These are phyloP conservation scores for Daldinia caldariorum DNA, from an alignment of 495 filamentous ascomycete species.

Conservation along the genomic window DNA sequence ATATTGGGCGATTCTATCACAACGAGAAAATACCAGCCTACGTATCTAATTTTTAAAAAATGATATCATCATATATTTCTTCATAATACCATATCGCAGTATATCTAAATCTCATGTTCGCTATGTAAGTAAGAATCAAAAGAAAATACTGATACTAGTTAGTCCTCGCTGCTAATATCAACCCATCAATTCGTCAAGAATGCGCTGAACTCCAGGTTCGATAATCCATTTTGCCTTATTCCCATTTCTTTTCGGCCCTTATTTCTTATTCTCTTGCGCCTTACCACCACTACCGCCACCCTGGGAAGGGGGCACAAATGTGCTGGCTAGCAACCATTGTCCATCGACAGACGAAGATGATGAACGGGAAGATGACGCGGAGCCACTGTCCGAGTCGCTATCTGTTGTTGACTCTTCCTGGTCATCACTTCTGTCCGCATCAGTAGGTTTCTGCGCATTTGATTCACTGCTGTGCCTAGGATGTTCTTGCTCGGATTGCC, in stretches of 20 bases:
- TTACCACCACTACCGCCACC: not conserved
- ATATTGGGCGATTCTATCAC: not conserved
- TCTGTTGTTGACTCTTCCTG: constrained; percentile 31
- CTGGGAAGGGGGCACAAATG: not conserved
- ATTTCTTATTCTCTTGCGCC: not conserved
- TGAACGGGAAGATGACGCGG: constrained; percentile 7
- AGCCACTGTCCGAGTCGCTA: constrained; percentile 29
- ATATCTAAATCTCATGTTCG: not conserved
- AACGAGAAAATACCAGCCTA: not conserved
- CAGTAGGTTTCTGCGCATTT: constrained; percentile 24
- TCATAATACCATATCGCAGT: not conserved
- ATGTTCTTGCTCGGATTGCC: constrained; percentile 8
- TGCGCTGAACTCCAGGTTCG: constrained; percentile 13
- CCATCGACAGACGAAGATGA: constrained; percentile 24
- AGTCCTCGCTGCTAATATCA: not conserved
- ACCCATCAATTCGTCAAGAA: constrained; percentile 13
- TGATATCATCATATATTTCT: not conserved
- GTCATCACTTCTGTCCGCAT: constrained; percentile 16
- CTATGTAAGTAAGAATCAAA: not conserved
- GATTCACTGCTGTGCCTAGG: constrained; percentile 17
- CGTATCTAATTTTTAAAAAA: not conserved
- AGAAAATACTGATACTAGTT: not conserved
- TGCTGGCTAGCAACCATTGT: constrained; percentile 26
- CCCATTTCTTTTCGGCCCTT: constrained; percentile 6
- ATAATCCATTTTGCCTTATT: constrained; percentile 5